Percentiles rank a stretch among this genome's conserved stretches.
Conservation (phyloP, 805 yeast species). For the Wickerhamiella cacticola region DNA sequence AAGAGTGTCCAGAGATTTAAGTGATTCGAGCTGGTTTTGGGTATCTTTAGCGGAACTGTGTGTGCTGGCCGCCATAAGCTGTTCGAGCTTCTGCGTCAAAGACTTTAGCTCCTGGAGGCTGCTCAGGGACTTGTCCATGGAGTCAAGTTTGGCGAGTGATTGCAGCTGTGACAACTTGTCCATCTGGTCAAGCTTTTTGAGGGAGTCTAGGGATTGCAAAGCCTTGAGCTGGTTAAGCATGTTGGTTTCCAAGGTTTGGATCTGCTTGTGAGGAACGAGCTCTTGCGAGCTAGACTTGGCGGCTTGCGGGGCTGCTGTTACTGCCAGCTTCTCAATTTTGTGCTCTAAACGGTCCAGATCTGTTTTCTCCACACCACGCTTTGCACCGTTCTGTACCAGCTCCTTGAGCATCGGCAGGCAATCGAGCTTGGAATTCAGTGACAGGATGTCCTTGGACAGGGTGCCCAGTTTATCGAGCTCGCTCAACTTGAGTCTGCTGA, state of each 20-base stretch:
- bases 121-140: not conserved
- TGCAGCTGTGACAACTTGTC: constrained; percentile 5
- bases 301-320: not conserved
- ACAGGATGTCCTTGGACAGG: constrained; percentile 3
- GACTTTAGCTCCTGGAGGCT: not conserved
- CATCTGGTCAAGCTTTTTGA: constrained; percentile 13
- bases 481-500: constrained; percentile 10
- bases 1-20: not conserved
- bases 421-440: constrained; percentile 6
- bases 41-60: not conserved
- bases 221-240: too few species aligned
- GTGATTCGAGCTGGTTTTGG: not conserved
- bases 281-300: not conserved
- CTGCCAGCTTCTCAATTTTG: not conserved
- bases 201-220: constrained; percentile 7
- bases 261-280: constrained; percentile 2
- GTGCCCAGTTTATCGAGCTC: constrained; percentile 11
- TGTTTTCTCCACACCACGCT: not conserved
- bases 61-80: not conserved
- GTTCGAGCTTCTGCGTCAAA: not conserved
- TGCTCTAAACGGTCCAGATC: not conserved
- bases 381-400: not conserved
- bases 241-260: constrained; percentile 13
- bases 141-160: not conserved
- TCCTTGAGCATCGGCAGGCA: constrained; percentile 4